Base-by-base conservation (phyloP, 2,329 filamentous ascomycete species). In the Acrocalymma vagum region DNA sequence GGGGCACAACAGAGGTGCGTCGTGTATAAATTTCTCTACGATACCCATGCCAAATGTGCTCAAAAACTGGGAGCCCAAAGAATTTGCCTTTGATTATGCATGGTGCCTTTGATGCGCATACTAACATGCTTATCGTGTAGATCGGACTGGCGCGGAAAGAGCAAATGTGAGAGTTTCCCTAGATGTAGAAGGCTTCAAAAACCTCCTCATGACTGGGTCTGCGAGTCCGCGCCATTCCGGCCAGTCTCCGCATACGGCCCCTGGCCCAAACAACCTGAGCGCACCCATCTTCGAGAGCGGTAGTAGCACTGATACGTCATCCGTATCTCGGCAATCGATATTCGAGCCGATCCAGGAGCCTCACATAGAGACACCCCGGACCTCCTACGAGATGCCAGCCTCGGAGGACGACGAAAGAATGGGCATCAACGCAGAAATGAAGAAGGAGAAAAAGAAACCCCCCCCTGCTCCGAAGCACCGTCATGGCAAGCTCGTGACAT, bases 121-220 rank as follows among this genome's bases (percentile, higher is more conserved):
- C 38, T 41, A 26, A 35, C 29, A 38, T 43, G 20, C 18, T 11
- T 32, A 22, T 25, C 30, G 8, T n/a, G 34, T 26, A 53, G 61
- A 63, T 44, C 64, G 60, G 59, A 49, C 53, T 16, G 23, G 45
- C 31, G 29, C 61, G 53, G 56, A 63, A 46, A 58, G 56, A 40
- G 32, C 45, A 36, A 56, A 51, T 41, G 49, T 55, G 31, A 71
- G 64, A 60, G 65, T 64, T 24, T 78, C 82, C 0, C 70, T 93
- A 49, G 87, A 94, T 61, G 89, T 93, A 1, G 84, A 90, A 61
- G 84, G 88, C 6, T 94, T 94, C 71, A 85, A 85, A 60, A 80
- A 85, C 44, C 71, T 94, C 46, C 77, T 94, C 31, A 76, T 94
- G 72, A 94, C 88, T 0, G 89, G 89, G 14, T 82, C 84, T 56